These are phyloP conservation scores for Colletotrichum sp. DNA, from an alignment of 2,329 filamentous ascomycete genomes.

Conservation along the genomic window DNA sequence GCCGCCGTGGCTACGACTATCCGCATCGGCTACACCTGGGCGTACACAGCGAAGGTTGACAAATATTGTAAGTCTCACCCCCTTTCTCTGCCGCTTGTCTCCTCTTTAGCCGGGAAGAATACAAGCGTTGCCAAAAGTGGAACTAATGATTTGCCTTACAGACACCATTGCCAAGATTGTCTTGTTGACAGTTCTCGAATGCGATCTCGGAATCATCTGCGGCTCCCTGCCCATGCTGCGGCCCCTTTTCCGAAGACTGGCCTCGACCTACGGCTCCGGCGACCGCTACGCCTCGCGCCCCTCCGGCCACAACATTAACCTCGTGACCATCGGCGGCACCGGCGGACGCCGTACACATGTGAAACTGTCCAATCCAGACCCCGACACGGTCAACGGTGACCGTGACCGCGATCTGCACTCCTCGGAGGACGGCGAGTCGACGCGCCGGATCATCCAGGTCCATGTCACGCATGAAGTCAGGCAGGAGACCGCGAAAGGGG, in stretches of 20 bases:
- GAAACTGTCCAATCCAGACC: background rate
- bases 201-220: background rate
- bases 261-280: background rate
- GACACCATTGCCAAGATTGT: background rate
- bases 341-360: background rate
- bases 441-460: background rate
- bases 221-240: background rate
- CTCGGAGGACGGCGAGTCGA: background rate
- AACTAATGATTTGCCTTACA: background rate
- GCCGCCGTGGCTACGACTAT: background rate
- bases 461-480: background rate
- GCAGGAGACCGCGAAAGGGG: background rate
- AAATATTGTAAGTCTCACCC: background rate
- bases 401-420: background rate
- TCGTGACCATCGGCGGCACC: background rate
- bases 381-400: background rate
- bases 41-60: background rate
- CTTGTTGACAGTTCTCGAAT: background rate
- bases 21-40: background rate
- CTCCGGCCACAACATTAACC: background rate
- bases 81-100: background rate
- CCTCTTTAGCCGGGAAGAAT: rapidly evolving
- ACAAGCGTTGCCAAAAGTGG: rapidly evolving
- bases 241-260: background rate
- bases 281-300: background rate